Conservation (phyloP, 2,329 filamentous ascomycete genomes). For the Hypoxylon sp. region DNA sequence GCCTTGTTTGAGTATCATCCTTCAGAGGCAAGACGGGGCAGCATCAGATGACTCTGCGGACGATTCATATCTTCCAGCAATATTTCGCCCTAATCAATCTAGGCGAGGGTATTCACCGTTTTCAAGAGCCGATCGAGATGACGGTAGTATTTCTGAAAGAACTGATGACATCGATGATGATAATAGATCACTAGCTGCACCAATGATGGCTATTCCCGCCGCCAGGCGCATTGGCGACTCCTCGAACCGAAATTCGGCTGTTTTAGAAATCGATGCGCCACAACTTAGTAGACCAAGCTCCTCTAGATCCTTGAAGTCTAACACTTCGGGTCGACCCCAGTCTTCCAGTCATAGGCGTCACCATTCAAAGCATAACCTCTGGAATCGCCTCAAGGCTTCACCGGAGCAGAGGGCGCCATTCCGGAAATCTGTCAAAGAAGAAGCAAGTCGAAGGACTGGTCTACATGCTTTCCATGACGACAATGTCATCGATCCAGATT, state of each 20-base stretch:
- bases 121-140: constrained; percentile 59
- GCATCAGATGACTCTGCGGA: constrained; percentile 88
- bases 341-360: constrained; percentile 87
- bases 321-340: constrained; percentile 77
- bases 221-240: constrained; percentile 79
- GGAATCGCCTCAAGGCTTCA: constrained; percentile 79
- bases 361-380: constrained; percentile 87
- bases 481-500: constrained; percentile 97
- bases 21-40: constrained; percentile 89
- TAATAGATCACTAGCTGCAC: constrained; percentile 71
- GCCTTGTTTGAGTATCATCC: constrained; percentile 91
- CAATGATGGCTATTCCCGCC: constrained; percentile 79
- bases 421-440: constrained; percentile 78
- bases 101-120: constrained; percentile 58
- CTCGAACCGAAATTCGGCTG: constrained; percentile 84
- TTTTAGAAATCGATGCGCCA: constrained; percentile 90
- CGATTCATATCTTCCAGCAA: constrained; percentile 75
- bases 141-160: constrained; percentile 59
- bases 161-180: constrained; percentile 62
- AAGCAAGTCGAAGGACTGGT: constrained; percentile 73
- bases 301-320: constrained; percentile 86
- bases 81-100: constrained; percentile 70
- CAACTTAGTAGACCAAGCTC: constrained; percentile 92
- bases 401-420: constrained; percentile 90
- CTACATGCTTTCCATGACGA: constrained; percentile 97